phyloP scores from a whole-genome alignment of 768 basidiomycete species.

The Tricholoma terreum region DNA sequence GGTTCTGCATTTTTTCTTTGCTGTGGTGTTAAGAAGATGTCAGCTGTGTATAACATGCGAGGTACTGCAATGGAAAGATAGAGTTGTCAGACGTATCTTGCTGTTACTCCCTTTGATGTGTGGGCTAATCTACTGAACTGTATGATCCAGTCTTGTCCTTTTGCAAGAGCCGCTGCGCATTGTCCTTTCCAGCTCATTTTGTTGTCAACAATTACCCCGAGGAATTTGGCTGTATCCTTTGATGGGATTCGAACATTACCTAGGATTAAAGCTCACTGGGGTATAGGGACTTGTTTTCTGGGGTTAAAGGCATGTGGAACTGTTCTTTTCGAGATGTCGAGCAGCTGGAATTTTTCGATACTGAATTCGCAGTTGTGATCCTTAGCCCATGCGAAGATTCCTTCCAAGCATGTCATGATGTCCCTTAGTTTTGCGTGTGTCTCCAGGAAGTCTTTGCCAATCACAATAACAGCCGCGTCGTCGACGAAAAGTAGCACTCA shows the following conservation, averaged over 20 bases:
- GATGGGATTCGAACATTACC: background rate
- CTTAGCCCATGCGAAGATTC: constrained; percentile 15
- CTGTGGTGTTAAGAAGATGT: constrained; percentile 21
- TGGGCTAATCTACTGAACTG: constrained; percentile 8
- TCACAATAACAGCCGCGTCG: background rate
- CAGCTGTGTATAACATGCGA: constrained; percentile 22
- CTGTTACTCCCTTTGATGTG: constrained; percentile 12
- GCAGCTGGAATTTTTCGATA: constrained; percentile 17
- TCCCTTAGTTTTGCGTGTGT: background rate
- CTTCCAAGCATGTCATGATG: constrained; percentile 7
- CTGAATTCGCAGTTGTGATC: constrained; percentile 23
- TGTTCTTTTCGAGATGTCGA: constrained; percentile 7
- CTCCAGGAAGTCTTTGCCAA: background rate
- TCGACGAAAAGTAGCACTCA: background rate
- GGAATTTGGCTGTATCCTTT: constrained; percentile 19
- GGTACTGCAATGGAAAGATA: constrained; percentile 24
- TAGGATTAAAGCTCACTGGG: background rate
- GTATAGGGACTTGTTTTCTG: background rate
- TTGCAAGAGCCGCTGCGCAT: constrained; percentile 6
- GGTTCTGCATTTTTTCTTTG: background rate
- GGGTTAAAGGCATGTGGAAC: constrained; percentile 4
- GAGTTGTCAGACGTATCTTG: constrained; percentile 17
- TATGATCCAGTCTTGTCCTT: background rate
- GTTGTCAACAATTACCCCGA: constrained; percentile 23
- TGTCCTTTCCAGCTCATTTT: constrained; percentile 15